Conservation (phyloP, 805 yeast genomes). For the Hanseniaspora mollemarum region DNA sequence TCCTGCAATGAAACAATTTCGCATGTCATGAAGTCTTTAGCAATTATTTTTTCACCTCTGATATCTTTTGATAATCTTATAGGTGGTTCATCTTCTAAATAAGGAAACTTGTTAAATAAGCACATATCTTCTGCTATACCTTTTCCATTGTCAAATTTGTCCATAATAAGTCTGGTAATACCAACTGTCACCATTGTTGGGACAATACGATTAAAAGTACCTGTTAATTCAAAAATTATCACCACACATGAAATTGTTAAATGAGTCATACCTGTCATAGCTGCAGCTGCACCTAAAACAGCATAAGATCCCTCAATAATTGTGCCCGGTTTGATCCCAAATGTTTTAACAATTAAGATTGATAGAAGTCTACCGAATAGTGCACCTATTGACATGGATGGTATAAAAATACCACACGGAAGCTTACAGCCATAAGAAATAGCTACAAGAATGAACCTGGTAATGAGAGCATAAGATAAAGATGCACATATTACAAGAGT, state of each 20-base stretch:
- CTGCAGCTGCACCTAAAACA: slow-evolving; percentile 90
- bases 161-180: slow-evolving; percentile 68
- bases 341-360: slow-evolving; percentile 43
- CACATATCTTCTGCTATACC: slow-evolving; percentile 98
- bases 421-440: slow-evolving; percentile 86
- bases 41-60: slow-evolving; percentile 52
- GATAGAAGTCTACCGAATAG: slow-evolving; percentile 86
- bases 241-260: slow-evolving; percentile 86
- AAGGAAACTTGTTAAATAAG: slow-evolving; percentile 74
- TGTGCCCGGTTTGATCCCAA: slow-evolving; percentile 39
- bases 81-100: slow-evolving; percentile 54
- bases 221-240: slow-evolving; percentile 91
- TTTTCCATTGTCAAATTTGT: slow-evolving; percentile 54
- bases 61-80: slow-evolving; percentile 40
- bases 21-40: slow-evolving; percentile 27
- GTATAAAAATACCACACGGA: slow-evolving; percentile 96
- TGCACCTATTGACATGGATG: slow-evolving; percentile 95
- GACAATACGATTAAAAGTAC: slow-evolving; percentile 79
- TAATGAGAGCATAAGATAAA: slow-evolving; percentile 55
- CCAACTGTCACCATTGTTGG: slow-evolving; percentile 97
- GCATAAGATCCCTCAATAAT: slow-evolving; percentile 93
- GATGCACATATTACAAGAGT: slow-evolving; percentile 37
- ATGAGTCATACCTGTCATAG: slow-evolving; percentile 87
- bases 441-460: slow-evolving; percentile 61
- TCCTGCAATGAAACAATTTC: slow-evolving; percentile 25